Evolutionary conservation across 2,329 filamentous ascomycete genomes (phyloP).

Genomic region (Coleophoma cylindrospora): DNA sequence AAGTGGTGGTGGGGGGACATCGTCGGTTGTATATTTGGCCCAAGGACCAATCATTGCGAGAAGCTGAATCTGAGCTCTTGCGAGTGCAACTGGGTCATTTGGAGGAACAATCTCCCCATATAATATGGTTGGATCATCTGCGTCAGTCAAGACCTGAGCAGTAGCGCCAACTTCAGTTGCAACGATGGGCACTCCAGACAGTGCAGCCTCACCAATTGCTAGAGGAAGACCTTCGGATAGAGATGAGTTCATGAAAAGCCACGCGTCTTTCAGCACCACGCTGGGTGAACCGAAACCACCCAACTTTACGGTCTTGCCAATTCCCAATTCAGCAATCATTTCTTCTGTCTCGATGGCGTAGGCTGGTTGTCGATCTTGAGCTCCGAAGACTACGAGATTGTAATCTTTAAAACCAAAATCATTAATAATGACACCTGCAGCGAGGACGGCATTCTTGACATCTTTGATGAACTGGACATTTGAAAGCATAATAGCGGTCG

Average conservation of each 20-base stretch:
- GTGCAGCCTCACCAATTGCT: conserved; percentile 45
- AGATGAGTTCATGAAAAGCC: conserved; percentile 52
- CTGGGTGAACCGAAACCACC: conserved; percentile 51
- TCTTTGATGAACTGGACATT: conserved; percentile 45
- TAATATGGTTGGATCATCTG: conserved; percentile 30
- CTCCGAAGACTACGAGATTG: conserved; percentile 48
- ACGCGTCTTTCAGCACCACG: conserved; percentile 48
- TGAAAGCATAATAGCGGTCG: conserved; percentile 50
- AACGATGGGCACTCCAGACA: conserved; percentile 46
- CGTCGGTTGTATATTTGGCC: conserved; percentile 50
- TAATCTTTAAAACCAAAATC: conserved; percentile 52
- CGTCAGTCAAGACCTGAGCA: conserved; percentile 42
- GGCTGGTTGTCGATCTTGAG: conserved; percentile 47
- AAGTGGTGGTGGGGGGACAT: conserved; percentile 32
- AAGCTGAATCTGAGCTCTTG: conserved; percentile 53
- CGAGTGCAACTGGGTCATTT: conserved; percentile 53
- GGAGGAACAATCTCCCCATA: conserved; percentile 55
- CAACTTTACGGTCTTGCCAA: conserved; percentile 43
- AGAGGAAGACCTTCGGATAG: conserved; percentile 46
- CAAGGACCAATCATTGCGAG: conserved; percentile 55
- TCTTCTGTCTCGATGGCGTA: conserved; percentile 53
- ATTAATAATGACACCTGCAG: conserved; percentile 51
- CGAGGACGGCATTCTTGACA: conserved; percentile 48
- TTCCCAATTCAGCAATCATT: conserved; percentile 49
- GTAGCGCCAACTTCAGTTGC: conserved; percentile 49